Percentiles rank a stretch among this genome's conserved stretches.
Conservation (phyloP, 768 basidiomycete species). For the Leucosporidium yakuticum region DNA sequence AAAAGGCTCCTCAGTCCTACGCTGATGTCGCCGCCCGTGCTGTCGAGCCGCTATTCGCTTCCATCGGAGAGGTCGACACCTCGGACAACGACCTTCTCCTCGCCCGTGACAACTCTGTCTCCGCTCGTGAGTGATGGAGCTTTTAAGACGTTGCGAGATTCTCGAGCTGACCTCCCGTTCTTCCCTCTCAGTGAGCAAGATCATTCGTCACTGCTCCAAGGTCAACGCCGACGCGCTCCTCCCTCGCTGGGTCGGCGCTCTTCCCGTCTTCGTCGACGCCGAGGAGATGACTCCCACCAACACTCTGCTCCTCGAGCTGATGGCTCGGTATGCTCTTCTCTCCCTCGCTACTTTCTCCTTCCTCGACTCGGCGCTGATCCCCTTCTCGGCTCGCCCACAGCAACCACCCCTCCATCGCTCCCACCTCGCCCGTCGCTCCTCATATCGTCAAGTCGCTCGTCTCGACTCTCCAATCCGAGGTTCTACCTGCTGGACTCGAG, state of each 20-base stretch:
- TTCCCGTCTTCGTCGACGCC: constrained; percentile 8
- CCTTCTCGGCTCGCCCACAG: neutral
- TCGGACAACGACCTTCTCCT: neutral
- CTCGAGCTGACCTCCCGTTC: neutral
- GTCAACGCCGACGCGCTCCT: neutral
- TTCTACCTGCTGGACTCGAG: neutral
- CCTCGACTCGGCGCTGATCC: neutral
- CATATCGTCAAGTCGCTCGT: constrained; percentile 7
- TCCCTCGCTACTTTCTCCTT: neutral
- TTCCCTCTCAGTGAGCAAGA: constrained; percentile 2
- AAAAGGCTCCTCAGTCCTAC: neutral
- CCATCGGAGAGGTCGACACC: neutral
- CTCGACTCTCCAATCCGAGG: neutral
- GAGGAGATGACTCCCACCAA: constrained; percentile 8
- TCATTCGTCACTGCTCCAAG: neutral
- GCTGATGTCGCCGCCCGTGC: neutral
- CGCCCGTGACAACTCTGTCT: constrained; percentile 3
- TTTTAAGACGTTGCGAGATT: too few relatives aligned
- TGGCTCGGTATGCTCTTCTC: neutral
- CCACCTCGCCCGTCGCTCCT: neutral
- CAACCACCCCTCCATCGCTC: constrained; percentile 5
- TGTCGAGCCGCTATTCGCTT: constrained; percentile 5
- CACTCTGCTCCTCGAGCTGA: constrained; percentile 6
- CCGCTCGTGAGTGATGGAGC: neutral
- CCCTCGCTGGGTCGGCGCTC: neutral